Base-by-base conservation (phyloP, 805 yeast species). In the Candida fluviatilis region DNA sequence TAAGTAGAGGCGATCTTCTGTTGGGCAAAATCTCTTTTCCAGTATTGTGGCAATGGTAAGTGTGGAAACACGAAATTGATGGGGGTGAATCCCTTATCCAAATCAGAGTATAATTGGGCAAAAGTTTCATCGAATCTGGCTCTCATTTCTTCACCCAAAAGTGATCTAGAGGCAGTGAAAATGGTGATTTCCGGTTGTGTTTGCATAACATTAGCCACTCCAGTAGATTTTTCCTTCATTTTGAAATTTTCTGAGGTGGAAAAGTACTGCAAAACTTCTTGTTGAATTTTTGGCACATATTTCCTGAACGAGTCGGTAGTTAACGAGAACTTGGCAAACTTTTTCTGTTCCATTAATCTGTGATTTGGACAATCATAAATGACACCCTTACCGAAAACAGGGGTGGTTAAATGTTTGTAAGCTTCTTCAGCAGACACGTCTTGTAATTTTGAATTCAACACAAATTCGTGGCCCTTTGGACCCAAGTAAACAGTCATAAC, bases 371-470 rank as follows among this genome's bases (percentile, higher is more conserved):
- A 91, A 67, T 93, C 99, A 60, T 93, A 93, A 37, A 93, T 85
- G 38, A 93, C 99, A 54, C 98, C 99, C 56, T 89, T 80, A 52
- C 99, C 99, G 51, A 93, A 93, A 12, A 89, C 96, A 11, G 99
- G 99, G n/a, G 98, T 91, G n/a, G 99, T 93, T 64, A 93, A 75
- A 59, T 90, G 96, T 45, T 82, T 75, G 69, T 93, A 93, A 28
- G 97, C 98, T 35, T 85, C 97, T 61, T 93, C 98, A 34, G 99
- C 99, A 35, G 89, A 82, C 17, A 90, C 98, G 52, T 88, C 95
- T 21, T 81, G 77, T 38, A 84, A 72, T 64, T 86, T 90, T 31
- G 96, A 87, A 63, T 93, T 93, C 51, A 93, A 79, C 33, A 91
- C 88, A 58, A 93, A 90, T 61, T 93, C 99, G 63, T 93, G 96